Base-by-base conservation (phyloP, 371 early-diverging fungal species). In the Mucor racemosus region DNA sequence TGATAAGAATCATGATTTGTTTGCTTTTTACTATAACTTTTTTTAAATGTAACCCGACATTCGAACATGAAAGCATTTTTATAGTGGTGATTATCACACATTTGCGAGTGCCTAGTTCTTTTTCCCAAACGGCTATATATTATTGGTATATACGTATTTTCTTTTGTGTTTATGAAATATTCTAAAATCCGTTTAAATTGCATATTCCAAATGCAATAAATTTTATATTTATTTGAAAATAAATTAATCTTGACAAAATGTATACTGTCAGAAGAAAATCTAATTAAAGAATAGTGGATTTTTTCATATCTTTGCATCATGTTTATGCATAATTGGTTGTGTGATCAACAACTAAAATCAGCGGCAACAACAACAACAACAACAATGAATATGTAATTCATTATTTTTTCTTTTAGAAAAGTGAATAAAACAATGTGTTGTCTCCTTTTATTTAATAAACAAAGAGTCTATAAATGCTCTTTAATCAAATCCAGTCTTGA, bases 31-130 rank as follows among this genome's bases (percentile, higher is more conserved):
- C 46, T 46, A 46, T 19, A n/a, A 7, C 19, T 26, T 46, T 19
- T 46, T 46, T 46, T 46, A 46, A 19, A 46, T 46, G 46, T 17
- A 46, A 46, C 46, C 46, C 46, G 46, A 46, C 17, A 46, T 46
- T 46, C 19, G 19, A 46, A 5, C 46, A 44, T 17, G 3, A 26
- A 26, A 26, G 26, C 26, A 15, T 44, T 44, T 44, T 46, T 46
- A 10, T 19, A 46, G 46, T 46, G 17, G 46, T 46, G 46, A 46
- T 46, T 19, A 46, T 46, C 46, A 46, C 46, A 46, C 46, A 46
- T 46, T 9, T 46, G n/a, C 46, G 19, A 46, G 9, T 46, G 46
- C 17, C 46, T 46, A 19, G 19, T 6, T 46, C 46, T 8, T 46
- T 46, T 46, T 46, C 46, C 46, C 46, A 46, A 46, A 46, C 46